Evolutionary conservation across 106 monocot genomes (phyloP), one percentile per base, ranked within the genome.

Genomic region (Triglochin maritima): DNA sequence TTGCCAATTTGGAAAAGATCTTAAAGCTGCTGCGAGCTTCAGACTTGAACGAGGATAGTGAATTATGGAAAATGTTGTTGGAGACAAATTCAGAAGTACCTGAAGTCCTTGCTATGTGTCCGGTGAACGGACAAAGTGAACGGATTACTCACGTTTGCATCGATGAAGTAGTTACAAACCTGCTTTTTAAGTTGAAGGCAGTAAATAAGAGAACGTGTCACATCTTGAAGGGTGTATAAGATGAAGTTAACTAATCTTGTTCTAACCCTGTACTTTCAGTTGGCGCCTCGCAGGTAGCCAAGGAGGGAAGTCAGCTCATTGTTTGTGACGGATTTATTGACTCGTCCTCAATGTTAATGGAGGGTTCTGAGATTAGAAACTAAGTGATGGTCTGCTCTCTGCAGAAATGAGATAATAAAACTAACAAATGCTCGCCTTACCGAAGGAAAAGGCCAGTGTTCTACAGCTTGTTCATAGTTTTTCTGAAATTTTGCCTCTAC

Each of bases 1-100:
- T 89, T 41, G 94, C 94, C 17, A 70, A 44, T 2, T 69, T 82
- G 66, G 75, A 79, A 47, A 83, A 75, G 64, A 78, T 94, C 45
- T 50, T 85, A 57, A 67, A 83, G 53, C 47, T 94, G 6, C 17
- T 94, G 63, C 79, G 58, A 68, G 66, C 64, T 66, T 70, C 89
- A 47, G 68, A 83, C 66, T 9, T 94, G 46, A 78, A 76, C 11
- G 89, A 90, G 4, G 82, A 87, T 59, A 69, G 67, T 59, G 45
- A 60, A 29, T 77, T 79, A 12, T 94, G 89, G 94, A 75, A 11
- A 9, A 57, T 74, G 44, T 74, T 87, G 55, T 49, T 81, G 56
- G 70, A 74, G 10, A 64, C 47, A 17, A 47, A 15, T n/a, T 43
- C 14, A 3, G 66, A 66, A 51, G 67, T 3, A 44, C 43, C 56